Evolutionary conservation across 257 asterid genomes (phyloP).

Genomic region (Gentiana straminea): DNA sequence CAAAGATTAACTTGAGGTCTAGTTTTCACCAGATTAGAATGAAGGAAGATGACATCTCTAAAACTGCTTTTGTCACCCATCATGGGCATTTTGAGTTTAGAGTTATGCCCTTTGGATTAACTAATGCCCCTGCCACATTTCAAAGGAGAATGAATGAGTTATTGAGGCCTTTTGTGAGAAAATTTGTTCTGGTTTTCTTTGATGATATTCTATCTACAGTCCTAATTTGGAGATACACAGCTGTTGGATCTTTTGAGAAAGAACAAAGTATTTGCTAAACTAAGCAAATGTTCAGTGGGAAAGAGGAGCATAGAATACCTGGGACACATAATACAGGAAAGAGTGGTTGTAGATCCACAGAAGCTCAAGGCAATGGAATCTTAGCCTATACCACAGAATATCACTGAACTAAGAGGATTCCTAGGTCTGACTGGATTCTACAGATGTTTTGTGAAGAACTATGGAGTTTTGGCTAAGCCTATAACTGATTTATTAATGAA

Average conservation of each 20-base stretch:
- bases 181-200: slow-evolving; percentile 5
- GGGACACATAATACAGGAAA: neutral
- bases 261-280: neutral
- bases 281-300: neutral
- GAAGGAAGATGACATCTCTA: neutral
- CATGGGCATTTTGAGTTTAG: neutral
- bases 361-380: neutral
- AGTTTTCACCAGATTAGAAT: slow-evolving; percentile 1
- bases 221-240: neutral
- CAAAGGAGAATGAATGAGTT: neutral
- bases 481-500: too few relatives aligned
- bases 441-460: neutral
- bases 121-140: slow-evolving; percentile 4
- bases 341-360: neutral
- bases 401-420: neutral
- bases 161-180: neutral
- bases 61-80: slow-evolving; percentile 5
- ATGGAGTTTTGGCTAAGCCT: neutral
- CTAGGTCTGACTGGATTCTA: neutral
- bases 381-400: neutral
- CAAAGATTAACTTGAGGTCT: neutral
- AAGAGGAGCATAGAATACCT: neutral
- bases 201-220: slow-evolving; percentile 9
- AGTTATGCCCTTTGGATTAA: slow-evolving; percentile 4
- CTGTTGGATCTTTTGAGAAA: neutral